These are phyloP conservation scores for Helianthus annuus DNA, from an alignment of 129 eudicot genomes.

Conservation along the genomic window HanXRQr2.0-SUNRISE NC_035437.2:2554514-2555013, in stretches of 20 bases:
- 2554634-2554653: slow-evolving; percentile 93
- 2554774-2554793: background rate
- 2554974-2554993: too few relatives aligned
- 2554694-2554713: background rate
- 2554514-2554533: slow-evolving; percentile 57
- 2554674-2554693: background rate
- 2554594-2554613: slow-evolving; percentile 33
- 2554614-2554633: slow-evolving; percentile 69
- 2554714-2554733: slow-evolving; percentile 12
- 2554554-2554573: slow-evolving; percentile 71
- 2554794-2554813: slow-evolving; percentile 12
- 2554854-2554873: slow-evolving; percentile 2
- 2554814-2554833: background rate
- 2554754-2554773: background rate
- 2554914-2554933: background rate
- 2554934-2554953: background rate
- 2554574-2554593: slow-evolving; percentile 66
- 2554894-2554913: background rate
- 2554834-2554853: background rate
- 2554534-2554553: slow-evolving; percentile 55
- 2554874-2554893: slow-evolving; percentile 20
- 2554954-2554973: too few relatives aligned
- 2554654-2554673: slow-evolving; percentile 17
- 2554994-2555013: too few relatives aligned
- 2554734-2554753: background rate